A percentile compares a stretch with the other conserved stretches of the same genome.
Evolutionary conservation across 805 yeast genomes (phyloP).

Genomic region (Millerozyma acaciae): DNA sequence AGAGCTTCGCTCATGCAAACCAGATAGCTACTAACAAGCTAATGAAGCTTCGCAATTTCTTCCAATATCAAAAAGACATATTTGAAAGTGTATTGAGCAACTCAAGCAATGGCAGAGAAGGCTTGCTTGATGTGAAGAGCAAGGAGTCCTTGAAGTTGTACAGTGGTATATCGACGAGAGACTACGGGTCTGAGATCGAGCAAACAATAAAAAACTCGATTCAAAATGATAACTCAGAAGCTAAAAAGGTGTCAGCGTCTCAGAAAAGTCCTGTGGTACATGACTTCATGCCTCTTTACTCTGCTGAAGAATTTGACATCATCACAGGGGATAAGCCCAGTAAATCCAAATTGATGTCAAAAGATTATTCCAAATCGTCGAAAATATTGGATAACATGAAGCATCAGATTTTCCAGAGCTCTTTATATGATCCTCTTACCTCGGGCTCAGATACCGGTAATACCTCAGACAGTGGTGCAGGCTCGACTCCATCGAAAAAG

Average conservation of each 20-base stretch:
- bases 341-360: constrained; percentile 14
- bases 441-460: constrained; percentile 39
- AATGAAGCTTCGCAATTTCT: constrained; percentile 34
- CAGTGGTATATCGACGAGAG: constrained; percentile 23
- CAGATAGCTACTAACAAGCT: constrained; percentile 29
- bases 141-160: constrained; percentile 24
- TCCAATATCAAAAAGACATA: constrained; percentile 32
- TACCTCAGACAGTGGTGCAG: constrained; percentile 16
- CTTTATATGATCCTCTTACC: constrained; percentile 35
- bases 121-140: constrained; percentile 18
- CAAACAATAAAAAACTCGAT: constrained; percentile 18
- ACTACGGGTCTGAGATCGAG: constrained; percentile 28
- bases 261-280: constrained; percentile 17
- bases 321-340: constrained; percentile 37
- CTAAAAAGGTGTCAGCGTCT: neutral
- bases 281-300: constrained; percentile 41
- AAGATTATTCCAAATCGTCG: constrained; percentile 12
- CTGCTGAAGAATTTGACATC: constrained; percentile 33
- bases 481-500: constrained; percentile 24
- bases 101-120: constrained; percentile 9
- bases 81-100: constrained; percentile 19
- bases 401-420: constrained; percentile 38
- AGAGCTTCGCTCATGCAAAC: constrained; percentile 29
- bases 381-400: constrained; percentile 19
- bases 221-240: constrained; percentile 3